Evolutionary conservation across 352 stramenopile species (phyloP), one percentile per base, ranked within the genome.

Genomic region (Globisporangium acanthophoron): DNA sequence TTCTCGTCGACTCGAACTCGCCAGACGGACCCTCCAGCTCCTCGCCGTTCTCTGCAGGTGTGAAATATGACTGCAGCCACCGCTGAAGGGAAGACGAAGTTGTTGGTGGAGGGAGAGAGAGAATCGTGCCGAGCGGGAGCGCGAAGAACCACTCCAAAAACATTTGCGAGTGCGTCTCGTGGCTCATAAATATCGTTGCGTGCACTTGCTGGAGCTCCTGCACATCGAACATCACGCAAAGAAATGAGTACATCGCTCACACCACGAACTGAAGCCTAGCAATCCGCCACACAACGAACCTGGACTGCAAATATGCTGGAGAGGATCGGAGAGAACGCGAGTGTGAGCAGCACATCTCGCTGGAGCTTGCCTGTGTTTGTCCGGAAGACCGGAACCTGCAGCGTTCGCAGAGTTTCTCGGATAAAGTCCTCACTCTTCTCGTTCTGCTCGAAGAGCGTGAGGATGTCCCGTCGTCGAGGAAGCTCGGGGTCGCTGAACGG

Each of bases 131-230:
- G 1, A 90, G 64, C 44, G 85, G 80, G 20, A 92, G 71, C n/a
- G 75, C 76, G 54, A 88, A 92, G 52, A 78, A 94, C 85, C 85
- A 94, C 64, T 90, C 77, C 52, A 94, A 63, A 66, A 92, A 94
- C 62, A 91, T 51, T 55, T 41, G 51, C 20, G 75, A 78, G 29
- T 85, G 68, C 64, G 72, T 68, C 27, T 71, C 66, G 59, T 67
- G 58, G 5, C 70, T 70, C 44, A 92, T 66, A 53, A 91, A 87
- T 40, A 94, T 67, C 3, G 65, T 64, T 15, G 68, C 60, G 59
- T 92, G 80, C 20, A 92, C 56, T 54, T 70, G 65, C 73, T 83
- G 71, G 5, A 94, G 55, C 45, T 87, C 73, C 80, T 90, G 56
- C 15, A 56, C 12, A 16, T 13, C n/a, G 24, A 13, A 29, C 1